Percentiles rank a stretch among this genome's conserved stretches.
phyloP scores from a whole-genome alignment of 257 asterid species.

The Nemophila menziesii region DNA sequence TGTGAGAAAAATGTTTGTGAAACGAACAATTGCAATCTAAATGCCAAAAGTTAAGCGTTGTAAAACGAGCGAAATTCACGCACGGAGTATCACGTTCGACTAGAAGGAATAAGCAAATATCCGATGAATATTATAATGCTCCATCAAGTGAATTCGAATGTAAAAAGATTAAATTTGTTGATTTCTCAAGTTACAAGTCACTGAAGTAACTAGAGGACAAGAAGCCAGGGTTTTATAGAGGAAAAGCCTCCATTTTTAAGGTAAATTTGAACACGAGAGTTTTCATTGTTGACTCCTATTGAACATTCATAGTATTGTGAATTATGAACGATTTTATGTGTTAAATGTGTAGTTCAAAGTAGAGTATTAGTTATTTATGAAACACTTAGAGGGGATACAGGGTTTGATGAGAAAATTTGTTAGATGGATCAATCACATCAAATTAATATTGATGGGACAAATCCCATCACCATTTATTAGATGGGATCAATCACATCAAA shows the following conservation, averaged over 20 bases:
- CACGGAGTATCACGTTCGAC: constrained; percentile 22
- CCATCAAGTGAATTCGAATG: constrained; percentile 42
- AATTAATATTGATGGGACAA: too few relatives aligned
- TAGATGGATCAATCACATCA: too few relatives aligned
- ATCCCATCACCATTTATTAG: too few relatives aligned
- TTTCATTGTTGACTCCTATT: too few relatives aligned
- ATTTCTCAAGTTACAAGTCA: constrained; percentile 14
- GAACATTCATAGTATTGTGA: too few relatives aligned
- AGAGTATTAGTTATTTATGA: too few relatives aligned
- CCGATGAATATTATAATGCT: constrained; percentile 24
- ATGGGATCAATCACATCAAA: too few relatives aligned
- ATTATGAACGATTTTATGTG: too few relatives aligned
- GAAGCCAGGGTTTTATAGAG: neutral
- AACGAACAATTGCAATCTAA: constrained; percentile 17
- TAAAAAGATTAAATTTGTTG: constrained; percentile 18
- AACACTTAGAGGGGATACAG: too few relatives aligned
- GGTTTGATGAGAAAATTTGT: too few relatives aligned
- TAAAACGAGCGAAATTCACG: constrained; percentile 23
- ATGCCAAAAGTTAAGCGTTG: constrained; percentile 77
- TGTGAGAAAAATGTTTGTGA: constrained; percentile 25
- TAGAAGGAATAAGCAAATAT: constrained; percentile 9
- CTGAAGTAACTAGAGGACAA: constrained; percentile 7
- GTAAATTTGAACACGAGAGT: too few relatives aligned
- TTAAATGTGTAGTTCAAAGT: too few relatives aligned
- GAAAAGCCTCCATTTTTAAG: constrained; percentile 47